Base-by-base conservation (phyloP, 1,139 yeast genomes). In the Wickerhamomyces sp. region DNA sequence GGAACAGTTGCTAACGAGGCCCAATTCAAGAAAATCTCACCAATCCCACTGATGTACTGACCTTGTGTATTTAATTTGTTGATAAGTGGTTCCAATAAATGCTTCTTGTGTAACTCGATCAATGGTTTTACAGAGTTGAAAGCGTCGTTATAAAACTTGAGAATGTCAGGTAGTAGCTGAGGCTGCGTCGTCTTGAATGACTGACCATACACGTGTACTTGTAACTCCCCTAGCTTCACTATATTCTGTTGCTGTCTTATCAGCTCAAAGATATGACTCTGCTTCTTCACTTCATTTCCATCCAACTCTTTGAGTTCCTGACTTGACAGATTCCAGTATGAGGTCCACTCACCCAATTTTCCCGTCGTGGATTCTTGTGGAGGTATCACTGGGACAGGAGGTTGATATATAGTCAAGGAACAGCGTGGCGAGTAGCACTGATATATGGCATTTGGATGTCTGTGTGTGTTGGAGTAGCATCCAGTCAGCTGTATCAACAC, bases 181-280 rank as follows among this genome's bases (percentile, higher is more conserved):
- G 78, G 72, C 11, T 63, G 57, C 4, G 65, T 47, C 52, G 59
- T 42, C 60, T 73, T 56, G 61, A 74, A 65, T 48, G 73, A 56
- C 49, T 68, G 69, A 42, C 84, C 70, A 69, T 81, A 66, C 54
- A 81, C 71, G 55, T 78, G 77, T 4, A 84, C 71, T 48, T 87
- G 83, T 8, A 86, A 79, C 52, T 74, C 72, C 3, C 91, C 83
- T 58, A 89, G 75, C 45, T 78, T 80, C 30, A 87, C 75, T 48
- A 84, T 85, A n/a, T 80, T 76, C 54, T 84, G 90, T 53, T 88
- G 96, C 44, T 82, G 78, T 46, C 83, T 73, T 34, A 89, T 77
- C 40, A 88, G 66, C 60, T 89, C 96, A 63, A 85, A 91, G 7
- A 88, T 76, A 42, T 83, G 80, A 44, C 88, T 84, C 60, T 89